Evolutionary conservation across 768 basidiomycete genomes (phyloP).

Genomic region (Sarcodon aspratus): DNA sequence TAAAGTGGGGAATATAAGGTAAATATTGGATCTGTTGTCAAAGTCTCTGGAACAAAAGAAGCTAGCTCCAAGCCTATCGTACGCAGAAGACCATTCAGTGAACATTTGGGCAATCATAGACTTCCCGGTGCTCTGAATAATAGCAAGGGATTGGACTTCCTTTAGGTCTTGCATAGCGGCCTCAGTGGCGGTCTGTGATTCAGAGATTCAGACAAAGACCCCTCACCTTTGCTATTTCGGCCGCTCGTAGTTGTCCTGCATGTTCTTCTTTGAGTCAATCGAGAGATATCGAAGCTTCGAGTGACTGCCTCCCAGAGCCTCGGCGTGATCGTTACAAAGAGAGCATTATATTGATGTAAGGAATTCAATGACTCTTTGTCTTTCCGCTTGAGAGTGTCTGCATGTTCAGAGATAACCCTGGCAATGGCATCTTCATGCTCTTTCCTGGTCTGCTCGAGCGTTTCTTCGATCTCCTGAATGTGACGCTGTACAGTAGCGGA

Average conservation of each 20-base stretch:
- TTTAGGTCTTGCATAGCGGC: conserved; percentile 53
- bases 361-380: conserved; percentile 45
- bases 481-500: conserved; percentile 40
- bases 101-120: too few relatives aligned
- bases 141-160: conserved; percentile 58
- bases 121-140: too few relatives aligned
- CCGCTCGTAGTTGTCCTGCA: conserved; percentile 56
- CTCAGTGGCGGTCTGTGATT: conserved; percentile 52
- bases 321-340: conserved; percentile 67
- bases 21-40: too few relatives aligned
- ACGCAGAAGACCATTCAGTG: too few relatives aligned
- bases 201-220: conserved; percentile 67
- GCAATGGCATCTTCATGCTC: conserved; percentile 43
- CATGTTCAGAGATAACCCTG: conserved; percentile 41
- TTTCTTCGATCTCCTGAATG: conserved; percentile 37
- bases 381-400: conserved; percentile 43
- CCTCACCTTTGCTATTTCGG: conserved; percentile 67
- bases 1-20: too few relatives aligned
- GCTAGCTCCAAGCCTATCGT: too few relatives aligned
- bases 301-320: conserved; percentile 47
- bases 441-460: conserved; percentile 33
- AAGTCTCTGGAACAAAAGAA: too few relatives aligned
- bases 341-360: conserved; percentile 59
- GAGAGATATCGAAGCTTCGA: conserved; percentile 49
- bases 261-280: conserved; percentile 72